phyloP scores from a whole-genome alignment of 2,329 filamentous ascomycete genomes.

The Zymoseptoria ardabiliae region DNA sequence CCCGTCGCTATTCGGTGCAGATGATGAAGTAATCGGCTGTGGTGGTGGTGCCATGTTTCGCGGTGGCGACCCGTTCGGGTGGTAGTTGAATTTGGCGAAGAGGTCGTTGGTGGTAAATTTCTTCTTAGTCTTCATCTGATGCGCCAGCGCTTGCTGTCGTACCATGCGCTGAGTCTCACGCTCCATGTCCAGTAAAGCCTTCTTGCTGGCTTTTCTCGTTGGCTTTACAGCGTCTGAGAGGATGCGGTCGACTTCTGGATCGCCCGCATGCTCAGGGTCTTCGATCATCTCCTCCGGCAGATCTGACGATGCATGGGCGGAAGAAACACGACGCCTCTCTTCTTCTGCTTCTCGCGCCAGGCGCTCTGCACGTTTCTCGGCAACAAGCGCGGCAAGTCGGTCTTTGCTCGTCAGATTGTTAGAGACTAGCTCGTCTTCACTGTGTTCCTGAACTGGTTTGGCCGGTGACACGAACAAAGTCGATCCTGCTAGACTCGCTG shows the following conservation, averaged over 20 bases:
- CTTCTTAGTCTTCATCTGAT: constrained; percentile 81
- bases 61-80: constrained; percentile 5
- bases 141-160: constrained; percentile 82
- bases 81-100: constrained; percentile 72
- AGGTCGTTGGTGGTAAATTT: constrained; percentile 78
- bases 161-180: constrained; percentile 87
- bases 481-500: constrained; percentile 12
- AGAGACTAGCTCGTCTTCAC: constrained; percentile 20
- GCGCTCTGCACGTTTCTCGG: constrained; percentile 26
- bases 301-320: constrained; percentile 19
- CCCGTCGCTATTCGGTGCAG: constrained; percentile 26
- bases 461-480: constrained; percentile 28
- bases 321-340: constrained; percentile 2
- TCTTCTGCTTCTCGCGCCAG: constrained; percentile 19
- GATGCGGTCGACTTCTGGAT: constrained; percentile 24
- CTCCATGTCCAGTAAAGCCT: constrained; percentile 89
- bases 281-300: constrained; percentile 22
- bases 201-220: constrained; percentile 83
- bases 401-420: constrained; percentile 19
- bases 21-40: constrained; percentile 19
- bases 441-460: constrained; percentile 14
- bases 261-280: constrained; percentile 13
- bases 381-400: constrained; percentile 26
- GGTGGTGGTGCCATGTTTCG: not conserved
- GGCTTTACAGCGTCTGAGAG: constrained; percentile 49